A percentile compares a stretch with the other conserved stretches of the same genome.
These are phyloP conservation scores for Adansonia rubrostipa DNA, from an alignment of 441 rosid species.

Conservation along the genomic window DNA sequence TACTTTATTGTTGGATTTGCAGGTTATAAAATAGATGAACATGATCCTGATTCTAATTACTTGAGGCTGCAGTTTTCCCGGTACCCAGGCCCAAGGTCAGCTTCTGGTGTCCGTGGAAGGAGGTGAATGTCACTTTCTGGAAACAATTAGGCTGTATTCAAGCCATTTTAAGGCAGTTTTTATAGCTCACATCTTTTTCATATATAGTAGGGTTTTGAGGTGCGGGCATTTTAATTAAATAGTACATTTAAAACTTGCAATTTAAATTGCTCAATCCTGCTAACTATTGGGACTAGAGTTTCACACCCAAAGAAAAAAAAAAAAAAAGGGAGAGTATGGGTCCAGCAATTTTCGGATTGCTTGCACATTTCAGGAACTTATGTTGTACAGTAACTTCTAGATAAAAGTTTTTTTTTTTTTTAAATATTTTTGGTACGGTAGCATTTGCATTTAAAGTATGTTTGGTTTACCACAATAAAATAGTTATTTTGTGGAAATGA, in stretches of 20 bases:
- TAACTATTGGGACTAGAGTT: not conserved
- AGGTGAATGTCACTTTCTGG: slow-evolving; percentile 43
- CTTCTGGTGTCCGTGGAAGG: slow-evolving; percentile 60
- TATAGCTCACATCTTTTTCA: slow-evolving; percentile 20
- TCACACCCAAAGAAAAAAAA: not conserved
- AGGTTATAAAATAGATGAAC: slow-evolving; percentile 83
- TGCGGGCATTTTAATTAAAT: slow-evolving; percentile 28
- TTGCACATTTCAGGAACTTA: slow-evolving; percentile 13
- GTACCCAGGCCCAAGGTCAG: slow-evolving; percentile 68
- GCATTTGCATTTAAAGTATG: not conserved
- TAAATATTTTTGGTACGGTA: not conserved
- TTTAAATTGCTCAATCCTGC: not conserved
- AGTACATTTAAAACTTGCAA: slow-evolving; percentile 23
- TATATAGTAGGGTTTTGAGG: slow-evolving; percentile 35
- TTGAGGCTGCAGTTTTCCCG: slow-evolving; percentile 77
- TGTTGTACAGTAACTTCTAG: slow-evolving; percentile 21
- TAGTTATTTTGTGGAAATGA: no score
- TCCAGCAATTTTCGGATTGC: slow-evolving; percentile 20
- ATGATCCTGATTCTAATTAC: slow-evolving; percentile 61
- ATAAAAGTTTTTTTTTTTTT: not conserved
- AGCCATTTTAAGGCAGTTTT: slow-evolving; percentile 27
- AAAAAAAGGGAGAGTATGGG: not conserved
- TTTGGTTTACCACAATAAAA: no score
- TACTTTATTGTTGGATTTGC: slow-evolving; percentile 31
- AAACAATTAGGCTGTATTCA: slow-evolving; percentile 31